Conservation (phyloP, 176 grass and related monocot species). For the Oryza coarctata region DNA sequence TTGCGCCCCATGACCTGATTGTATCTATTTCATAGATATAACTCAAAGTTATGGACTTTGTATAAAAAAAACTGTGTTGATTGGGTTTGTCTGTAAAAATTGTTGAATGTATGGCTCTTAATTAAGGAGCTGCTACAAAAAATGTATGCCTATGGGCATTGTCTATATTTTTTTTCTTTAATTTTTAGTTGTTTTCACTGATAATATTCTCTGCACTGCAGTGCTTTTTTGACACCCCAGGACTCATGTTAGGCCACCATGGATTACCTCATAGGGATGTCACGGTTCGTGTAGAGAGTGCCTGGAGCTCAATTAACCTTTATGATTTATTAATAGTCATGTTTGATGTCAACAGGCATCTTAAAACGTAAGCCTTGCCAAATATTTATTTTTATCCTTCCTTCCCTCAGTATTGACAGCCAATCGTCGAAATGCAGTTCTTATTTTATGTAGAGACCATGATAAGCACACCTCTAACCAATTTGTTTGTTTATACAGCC, state of each 20-base stretch:
- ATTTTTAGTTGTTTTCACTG: constrained; percentile 31
- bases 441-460: constrained; percentile 4
- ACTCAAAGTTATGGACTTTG: background rate
- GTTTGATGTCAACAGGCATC: constrained; percentile 88
- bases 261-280: constrained; percentile 85
- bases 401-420: background rate
- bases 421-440: constrained; percentile 9
- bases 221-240: constrained; percentile 99
- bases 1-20: constrained; percentile 17
- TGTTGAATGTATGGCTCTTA: background rate
- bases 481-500: constrained; percentile 53
- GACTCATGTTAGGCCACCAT: constrained; percentile 85
- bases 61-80: background rate
- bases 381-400: constrained; percentile 23
- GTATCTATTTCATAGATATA: background rate
- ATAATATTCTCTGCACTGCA: constrained; percentile 52
- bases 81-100: background rate
- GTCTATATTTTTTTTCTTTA: background rate
- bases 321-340: constrained; percentile 93
- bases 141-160: background rate
- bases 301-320: constrained; percentile 84
- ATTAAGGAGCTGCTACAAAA: background rate
- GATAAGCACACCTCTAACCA: constrained; percentile 21
- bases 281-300: constrained; percentile 86
- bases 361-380: constrained; percentile 54